Evolutionary conservation across 805 yeast species (phyloP), one percentile per base, ranked within the genome.

Genomic region (Wickerhamiella musiphila): DNA sequence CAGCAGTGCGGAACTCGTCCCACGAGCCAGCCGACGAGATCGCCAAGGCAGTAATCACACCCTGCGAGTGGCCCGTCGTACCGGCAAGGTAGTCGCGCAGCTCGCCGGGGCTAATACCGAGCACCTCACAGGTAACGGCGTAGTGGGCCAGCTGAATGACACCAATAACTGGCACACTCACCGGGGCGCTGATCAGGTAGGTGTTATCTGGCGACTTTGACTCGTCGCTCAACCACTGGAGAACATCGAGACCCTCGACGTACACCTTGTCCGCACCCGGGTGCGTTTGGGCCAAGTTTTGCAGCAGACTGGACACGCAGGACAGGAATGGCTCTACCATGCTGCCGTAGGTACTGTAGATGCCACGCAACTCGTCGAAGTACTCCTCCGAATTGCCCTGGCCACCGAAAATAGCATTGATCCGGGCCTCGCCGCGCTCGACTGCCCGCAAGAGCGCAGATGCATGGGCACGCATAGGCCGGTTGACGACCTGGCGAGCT

Each of bases 341-440:
- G 18, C 79, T 78, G 43, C 73, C 66, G 64, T 90, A 90, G 37
- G 73, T 66, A 42, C 69, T 61, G 63, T 78, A 76, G 37, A 84
- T 55, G 43, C 82, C 92, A 54, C 93, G 73, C 53, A 90, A 69
- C 63, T 90, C 99, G 54, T 84, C 94, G 47, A 90, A 90, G 63
- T 82, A 90, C 54, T 90, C 95, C 53, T 90, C 96, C 33, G 93
- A 75, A 63, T 82, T 86, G 59, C 99, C 99, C 64, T 90, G 99
- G 50, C 99, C 99, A 54, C 99, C 98, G 49, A 86, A 90, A 45
- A 90, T 73, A 41, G 95, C 93, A 38, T 68, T 71, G 35, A 84
- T 57, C 38, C 65, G 62, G 28, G 84, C 79, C 31, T 65, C 57
- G 26, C 64, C 59, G 36, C 64, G 63, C 32, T 61, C 51, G n/a